Evolutionary conservation across 2,329 filamentous ascomycete genomes (phyloP).

Genomic region (Botrytis sinoallii): DNA sequence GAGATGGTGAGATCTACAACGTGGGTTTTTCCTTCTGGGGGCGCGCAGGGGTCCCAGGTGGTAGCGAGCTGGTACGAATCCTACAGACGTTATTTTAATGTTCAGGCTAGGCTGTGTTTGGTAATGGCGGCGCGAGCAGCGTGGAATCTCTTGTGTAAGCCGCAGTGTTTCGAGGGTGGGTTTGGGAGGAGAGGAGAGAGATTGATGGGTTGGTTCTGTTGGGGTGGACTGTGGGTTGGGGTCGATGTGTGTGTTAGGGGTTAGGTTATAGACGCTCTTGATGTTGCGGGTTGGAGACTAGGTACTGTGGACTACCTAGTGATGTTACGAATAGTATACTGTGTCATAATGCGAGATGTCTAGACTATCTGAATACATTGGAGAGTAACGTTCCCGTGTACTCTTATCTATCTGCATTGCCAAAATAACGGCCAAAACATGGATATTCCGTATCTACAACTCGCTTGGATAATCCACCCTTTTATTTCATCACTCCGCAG

Average conservation of each 20-base stretch:
- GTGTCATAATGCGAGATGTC: neutral
- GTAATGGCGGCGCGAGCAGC: neutral
- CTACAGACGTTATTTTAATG: slow-evolving; percentile 19
- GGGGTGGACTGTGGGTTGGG: neutral
- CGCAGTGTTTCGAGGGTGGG: neutral
- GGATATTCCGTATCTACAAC: neutral
- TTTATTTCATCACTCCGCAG: neutral
- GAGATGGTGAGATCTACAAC: neutral
- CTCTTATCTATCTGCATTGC: neutral
- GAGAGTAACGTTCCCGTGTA: neutral
- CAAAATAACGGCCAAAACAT: neutral
- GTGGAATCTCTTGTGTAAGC: neutral
- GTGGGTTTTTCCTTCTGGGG: neutral
- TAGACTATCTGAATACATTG: neutral
- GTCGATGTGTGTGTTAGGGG: neutral
- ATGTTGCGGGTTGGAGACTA: neutral
- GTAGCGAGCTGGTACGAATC: neutral
- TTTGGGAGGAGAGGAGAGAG: too few species aligned
- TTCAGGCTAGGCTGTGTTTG: neutral
- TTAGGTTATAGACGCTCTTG: neutral
- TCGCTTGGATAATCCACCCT: neutral
- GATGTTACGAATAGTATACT: neutral
- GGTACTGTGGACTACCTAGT: neutral
- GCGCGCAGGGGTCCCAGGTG: neutral
- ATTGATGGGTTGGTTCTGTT: neutral